phyloP scores from a whole-genome alignment of 768 basidiomycete genomes.

The Chalciporus sphaerocephalus region DNA sequence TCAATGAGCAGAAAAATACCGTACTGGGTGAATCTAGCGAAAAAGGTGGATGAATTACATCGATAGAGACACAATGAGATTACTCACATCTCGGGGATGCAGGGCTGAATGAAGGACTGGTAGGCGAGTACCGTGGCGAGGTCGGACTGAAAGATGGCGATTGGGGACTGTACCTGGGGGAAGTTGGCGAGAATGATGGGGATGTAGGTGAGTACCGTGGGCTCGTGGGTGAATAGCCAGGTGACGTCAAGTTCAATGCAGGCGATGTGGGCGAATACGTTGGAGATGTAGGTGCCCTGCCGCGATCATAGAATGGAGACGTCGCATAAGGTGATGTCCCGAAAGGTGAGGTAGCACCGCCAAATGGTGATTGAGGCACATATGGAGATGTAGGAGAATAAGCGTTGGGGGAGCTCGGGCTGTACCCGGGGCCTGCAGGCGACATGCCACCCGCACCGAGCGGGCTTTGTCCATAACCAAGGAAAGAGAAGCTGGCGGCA shows the following conservation, averaged over 20 bases:
- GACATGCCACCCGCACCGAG: slow-evolving; percentile 83
- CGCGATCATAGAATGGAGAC: slow-evolving; percentile 74
- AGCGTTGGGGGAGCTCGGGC: slow-evolving; percentile 85
- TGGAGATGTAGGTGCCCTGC: slow-evolving; percentile 68
- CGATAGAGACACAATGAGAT: background rate
- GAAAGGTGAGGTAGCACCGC: slow-evolving; percentile 78
- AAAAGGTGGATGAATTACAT: background rate
- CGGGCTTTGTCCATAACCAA: slow-evolving; percentile 83
- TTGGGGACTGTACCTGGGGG: slow-evolving; percentile 81
- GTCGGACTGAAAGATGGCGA: slow-evolving; percentile 90
- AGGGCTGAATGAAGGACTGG: slow-evolving; percentile 87
- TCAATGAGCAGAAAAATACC: slow-evolving; percentile 26
- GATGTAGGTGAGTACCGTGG: slow-evolving; percentile 84
- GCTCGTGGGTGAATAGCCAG: slow-evolving; percentile 63
- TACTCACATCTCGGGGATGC: slow-evolving; percentile 85
- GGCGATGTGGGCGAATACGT: slow-evolving; percentile 89
- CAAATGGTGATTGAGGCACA: slow-evolving; percentile 79
- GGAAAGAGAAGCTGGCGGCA: slow-evolving; percentile 65
- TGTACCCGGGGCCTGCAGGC: slow-evolving; percentile 82
- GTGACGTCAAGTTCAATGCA: slow-evolving; percentile 75
- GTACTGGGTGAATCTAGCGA: slow-evolving; percentile 73
- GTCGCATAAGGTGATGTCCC: slow-evolving; percentile 77
- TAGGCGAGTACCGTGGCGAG: slow-evolving; percentile 84
- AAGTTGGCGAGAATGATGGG: slow-evolving; percentile 81
- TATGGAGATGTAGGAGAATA: slow-evolving; percentile 91